Base-by-base conservation (phyloP, 1,284 basidiomycete species). In the Fistulinella staudtii region DNA sequence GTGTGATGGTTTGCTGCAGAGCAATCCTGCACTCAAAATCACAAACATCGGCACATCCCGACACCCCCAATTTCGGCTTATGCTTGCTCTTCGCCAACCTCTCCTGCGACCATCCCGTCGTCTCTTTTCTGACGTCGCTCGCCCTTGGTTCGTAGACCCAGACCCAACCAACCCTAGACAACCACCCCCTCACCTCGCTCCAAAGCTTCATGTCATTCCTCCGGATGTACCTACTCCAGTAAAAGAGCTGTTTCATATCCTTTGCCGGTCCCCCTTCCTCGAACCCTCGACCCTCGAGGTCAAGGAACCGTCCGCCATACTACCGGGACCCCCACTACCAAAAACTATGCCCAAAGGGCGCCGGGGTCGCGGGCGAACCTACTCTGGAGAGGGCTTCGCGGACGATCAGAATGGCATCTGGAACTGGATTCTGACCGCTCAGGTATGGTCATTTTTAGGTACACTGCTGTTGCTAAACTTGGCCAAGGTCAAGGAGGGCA, bases 401-500 rank as follows among this genome's bases (percentile, higher is more conserved):
- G 77, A 81, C 28, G 63, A 73, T 17, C 68, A 69, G 0, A 70
- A 71, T 10, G 76, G 78, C 0, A 62, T 89, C 9, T 89, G 86
- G 86, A 75, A 68, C 46, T 89, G 86, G 86, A 65, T 82, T 13
- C 68, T 89, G 9, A 68, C 82, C 48, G 86, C 80, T 7, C 82
- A 89, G 71, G 85, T 81, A 47, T 25, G 55, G 53, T 51, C 49
- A 9, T 8, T 8, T n/a, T 13, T 13, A 15, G n/a, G n/a, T n/a
- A 14, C 8, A 7, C 29, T 9, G 11, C 42, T 21, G 1, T 31
- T 8, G 25, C 20, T 49, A 8, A 41, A 6, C 13, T 9, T 13
- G 36, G 37, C 17, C 43, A 46, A 87, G 83, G 84, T 89, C 41
- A 89, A 86, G 59, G 82, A 87, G 53, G 86, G 86, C 4, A 84